phyloP scores from a whole-genome alignment of 2,329 filamentous ascomycete genomes.

The Colletotrichum trifolii region DNA sequence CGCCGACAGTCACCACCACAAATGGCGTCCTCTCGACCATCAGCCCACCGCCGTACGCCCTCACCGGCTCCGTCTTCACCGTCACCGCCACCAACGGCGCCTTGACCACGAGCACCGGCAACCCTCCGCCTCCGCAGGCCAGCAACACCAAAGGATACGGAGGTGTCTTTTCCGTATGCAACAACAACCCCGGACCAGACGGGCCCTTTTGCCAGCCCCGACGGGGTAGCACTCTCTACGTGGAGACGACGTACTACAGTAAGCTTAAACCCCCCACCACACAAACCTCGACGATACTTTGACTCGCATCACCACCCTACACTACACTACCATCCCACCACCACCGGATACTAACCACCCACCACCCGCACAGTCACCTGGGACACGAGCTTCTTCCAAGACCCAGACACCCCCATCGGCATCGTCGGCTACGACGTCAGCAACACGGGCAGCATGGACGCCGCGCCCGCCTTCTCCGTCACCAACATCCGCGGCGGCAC shows the following conservation, averaged over 20 bases:
- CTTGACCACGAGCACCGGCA: slow-evolving; percentile 44
- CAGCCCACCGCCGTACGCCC: slow-evolving; percentile 42
- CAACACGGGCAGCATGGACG: slow-evolving; percentile 28
- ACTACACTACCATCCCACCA: not conserved
- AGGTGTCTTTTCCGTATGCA: slow-evolving; percentile 45
- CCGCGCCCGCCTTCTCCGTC: slow-evolving; percentile 36
- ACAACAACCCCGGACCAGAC: slow-evolving; percentile 39
- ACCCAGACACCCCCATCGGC: slow-evolving; percentile 36
- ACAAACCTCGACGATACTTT: too few species aligned
- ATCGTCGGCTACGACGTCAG: slow-evolving; percentile 37
- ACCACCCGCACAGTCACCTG: slow-evolving; percentile 45
- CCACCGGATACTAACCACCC: slow-evolving; percentile 10
- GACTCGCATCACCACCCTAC: not conserved
- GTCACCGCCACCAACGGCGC: slow-evolving; percentile 40
- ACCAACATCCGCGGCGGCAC: slow-evolving; percentile 38
- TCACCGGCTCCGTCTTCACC: slow-evolving; percentile 45
- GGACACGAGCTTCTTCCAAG: slow-evolving; percentile 42
- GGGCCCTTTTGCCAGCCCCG: slow-evolving; percentile 48
- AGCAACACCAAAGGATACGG: slow-evolving; percentile 40
- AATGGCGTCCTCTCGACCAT: slow-evolving; percentile 44
- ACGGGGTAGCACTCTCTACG: slow-evolving; percentile 42
- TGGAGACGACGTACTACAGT: slow-evolving; percentile 49
- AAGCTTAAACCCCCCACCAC: slow-evolving; percentile 21
- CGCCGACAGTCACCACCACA: slow-evolving; percentile 41
- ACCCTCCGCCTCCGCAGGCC: slow-evolving; percentile 46